Evolutionary conservation across 208 protist genomes (phyloP).

Genomic region (Crithidia expoeki): DNA sequence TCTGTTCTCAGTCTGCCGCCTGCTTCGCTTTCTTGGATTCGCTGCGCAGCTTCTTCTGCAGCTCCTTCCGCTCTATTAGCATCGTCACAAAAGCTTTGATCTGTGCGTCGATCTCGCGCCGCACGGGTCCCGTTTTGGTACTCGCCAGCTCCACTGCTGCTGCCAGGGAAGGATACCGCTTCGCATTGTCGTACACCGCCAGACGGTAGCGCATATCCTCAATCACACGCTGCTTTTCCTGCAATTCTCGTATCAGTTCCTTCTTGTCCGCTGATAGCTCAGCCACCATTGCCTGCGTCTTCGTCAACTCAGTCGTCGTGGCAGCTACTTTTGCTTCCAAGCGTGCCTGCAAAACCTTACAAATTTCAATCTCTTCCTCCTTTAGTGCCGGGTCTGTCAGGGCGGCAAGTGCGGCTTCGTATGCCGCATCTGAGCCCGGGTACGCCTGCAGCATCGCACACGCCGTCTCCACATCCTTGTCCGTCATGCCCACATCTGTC

Average conservation of each 20-base stretch:
- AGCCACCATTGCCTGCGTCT: slow-evolving; percentile 19
- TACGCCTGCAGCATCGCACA: slow-evolving; percentile 35
- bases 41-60: slow-evolving; percentile 61
- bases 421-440: slow-evolving; percentile 43
- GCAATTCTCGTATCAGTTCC: slow-evolving; percentile 34
- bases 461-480: slow-evolving; percentile 52
- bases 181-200: slow-evolving; percentile 64
- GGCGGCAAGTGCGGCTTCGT: slow-evolving; percentile 37
- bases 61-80: slow-evolving; percentile 57
- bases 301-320: slow-evolving; percentile 25
- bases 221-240: slow-evolving; percentile 44
- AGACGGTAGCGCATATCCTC: slow-evolving; percentile 81
- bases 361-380: slow-evolving; percentile 71
- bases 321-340: slow-evolving; percentile 38
- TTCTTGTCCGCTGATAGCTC: slow-evolving; percentile 23
- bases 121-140: slow-evolving; percentile 51
- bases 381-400: slow-evolving; percentile 66
- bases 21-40: slow-evolving; percentile 36
- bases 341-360: slow-evolving; percentile 41
- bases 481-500: slow-evolving; percentile 73
- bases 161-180: slow-evolving; percentile 49
- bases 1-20: slow-evolving; percentile 11
- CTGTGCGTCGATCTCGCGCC: slow-evolving; percentile 55
- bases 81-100: slow-evolving; percentile 61
- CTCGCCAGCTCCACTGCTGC: slow-evolving; percentile 52